Percentiles rank a stretch among this genome's conserved stretches.
phyloP scores from a whole-genome alignment of 2,329 filamentous ascomycete genomes.

The Gliomastix tumulicola region DNA sequence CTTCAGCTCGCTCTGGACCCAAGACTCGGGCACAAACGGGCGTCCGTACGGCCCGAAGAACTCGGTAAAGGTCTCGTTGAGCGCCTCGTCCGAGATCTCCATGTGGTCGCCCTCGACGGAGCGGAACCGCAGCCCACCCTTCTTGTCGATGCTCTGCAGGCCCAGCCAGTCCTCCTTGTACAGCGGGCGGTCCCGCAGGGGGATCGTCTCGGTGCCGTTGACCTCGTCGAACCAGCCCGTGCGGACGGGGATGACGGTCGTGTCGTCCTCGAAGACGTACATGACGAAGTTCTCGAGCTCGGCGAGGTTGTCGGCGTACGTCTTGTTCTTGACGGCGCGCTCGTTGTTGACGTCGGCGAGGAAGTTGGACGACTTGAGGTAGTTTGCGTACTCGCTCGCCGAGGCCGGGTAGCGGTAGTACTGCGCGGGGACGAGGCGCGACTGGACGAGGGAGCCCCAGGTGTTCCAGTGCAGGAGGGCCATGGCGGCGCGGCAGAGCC shows the following conservation, averaged over 20 bases:
- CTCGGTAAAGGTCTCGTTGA: constrained; percentile 59
- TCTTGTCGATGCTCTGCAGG: constrained; percentile 68
- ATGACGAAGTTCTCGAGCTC: constrained; percentile 73
- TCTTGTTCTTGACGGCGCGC: constrained; percentile 61
- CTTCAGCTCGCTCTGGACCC: no score
- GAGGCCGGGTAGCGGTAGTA: constrained; percentile 80
- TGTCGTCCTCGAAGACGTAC: constrained; percentile 84
- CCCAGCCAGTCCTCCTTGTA: constrained; percentile 95
- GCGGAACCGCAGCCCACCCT: constrained; percentile 71
- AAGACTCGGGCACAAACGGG: constrained; percentile 20
- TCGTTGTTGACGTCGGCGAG: constrained; percentile 97
- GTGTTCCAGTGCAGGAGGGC: constrained; percentile 72
- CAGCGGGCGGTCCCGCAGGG: constrained; percentile 60
- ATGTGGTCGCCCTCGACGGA: constrained; percentile 75
- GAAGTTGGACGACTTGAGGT: constrained; percentile 78
- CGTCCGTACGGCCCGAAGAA: constrained; percentile 54
- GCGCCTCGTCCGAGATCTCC: constrained; percentile 59
- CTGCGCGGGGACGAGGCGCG: constrained; percentile 80
- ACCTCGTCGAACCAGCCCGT: constrained; percentile 87
- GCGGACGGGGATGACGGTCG: constrained; percentile 82
- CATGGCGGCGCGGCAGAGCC: constrained; percentile 75
- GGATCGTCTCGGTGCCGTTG: constrained; percentile 61
- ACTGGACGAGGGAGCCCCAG: constrained; percentile 74
- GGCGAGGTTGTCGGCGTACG: constrained; percentile 66
- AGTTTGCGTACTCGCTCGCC: constrained; percentile 55